phyloP scores from a whole-genome alignment of 108 stramenopile species.

The Skeletonema grethae region DNA sequence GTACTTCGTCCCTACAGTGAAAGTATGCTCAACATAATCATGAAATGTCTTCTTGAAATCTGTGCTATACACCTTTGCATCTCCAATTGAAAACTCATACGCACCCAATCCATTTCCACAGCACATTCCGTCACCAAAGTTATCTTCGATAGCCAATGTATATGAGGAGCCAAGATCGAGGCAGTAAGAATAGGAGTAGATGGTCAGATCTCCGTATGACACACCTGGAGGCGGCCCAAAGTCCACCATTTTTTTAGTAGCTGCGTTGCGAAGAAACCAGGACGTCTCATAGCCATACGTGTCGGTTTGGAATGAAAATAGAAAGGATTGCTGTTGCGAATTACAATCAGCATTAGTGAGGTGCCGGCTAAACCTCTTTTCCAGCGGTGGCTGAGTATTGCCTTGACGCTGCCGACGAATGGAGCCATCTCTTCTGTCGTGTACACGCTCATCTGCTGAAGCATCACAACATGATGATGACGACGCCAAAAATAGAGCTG shows the following conservation, averaged over 20 bases:
- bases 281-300: constrained; percentile 46
- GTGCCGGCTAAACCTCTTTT: background rate
- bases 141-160: constrained; percentile 37
- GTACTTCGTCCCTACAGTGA: constrained; percentile 34
- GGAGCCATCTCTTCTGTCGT: background rate
- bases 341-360: background rate
- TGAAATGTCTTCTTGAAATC: constrained; percentile 34
- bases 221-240: constrained; percentile 30
- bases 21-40: constrained; percentile 48
- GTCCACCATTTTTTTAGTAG: constrained; percentile 6
- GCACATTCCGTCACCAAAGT: constrained; percentile 54
- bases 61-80: constrained; percentile 13
- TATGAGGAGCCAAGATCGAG: constrained; percentile 30
- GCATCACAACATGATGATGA: background rate
- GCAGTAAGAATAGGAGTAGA: constrained; percentile 41
- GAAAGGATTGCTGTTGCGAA: constrained; percentile 21
- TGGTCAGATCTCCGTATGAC: constrained; percentile 35
- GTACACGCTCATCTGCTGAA: background rate
- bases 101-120: constrained; percentile 41
- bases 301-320: constrained; percentile 46
- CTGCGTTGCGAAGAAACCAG: constrained; percentile 35
- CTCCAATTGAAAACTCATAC: constrained; percentile 37
- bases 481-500: background rate
- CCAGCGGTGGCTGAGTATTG: background rate
- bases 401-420: background rate